Evolutionary conservation across 768 basidiomycete species (phyloP).

Genomic region (Termitomyces sp.): DNA sequence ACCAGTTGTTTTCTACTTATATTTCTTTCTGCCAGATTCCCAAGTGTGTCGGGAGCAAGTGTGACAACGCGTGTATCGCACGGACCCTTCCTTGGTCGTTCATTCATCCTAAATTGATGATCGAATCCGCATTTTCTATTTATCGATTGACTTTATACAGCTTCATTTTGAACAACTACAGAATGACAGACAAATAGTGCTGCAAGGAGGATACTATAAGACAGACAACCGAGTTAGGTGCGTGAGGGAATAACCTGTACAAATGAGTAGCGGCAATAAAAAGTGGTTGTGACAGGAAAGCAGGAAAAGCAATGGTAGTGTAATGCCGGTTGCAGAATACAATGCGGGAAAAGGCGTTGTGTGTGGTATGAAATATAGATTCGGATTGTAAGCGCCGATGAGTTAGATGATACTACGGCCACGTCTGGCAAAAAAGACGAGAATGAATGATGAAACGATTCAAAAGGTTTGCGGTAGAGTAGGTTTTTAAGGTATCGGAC

Average conservation of each 20-base stretch:
- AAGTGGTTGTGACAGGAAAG: conserved; percentile 39
- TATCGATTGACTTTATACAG: conserved; percentile 50
- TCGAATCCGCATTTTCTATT: conserved; percentile 26
- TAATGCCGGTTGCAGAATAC: conserved; percentile 68
- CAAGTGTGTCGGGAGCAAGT: too few relatives aligned
- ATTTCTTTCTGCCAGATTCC: background rate
- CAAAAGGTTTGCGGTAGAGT: conserved; percentile 37
- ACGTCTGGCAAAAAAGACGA: conserved; percentile 23
- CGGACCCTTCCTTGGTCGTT: too few relatives aligned
- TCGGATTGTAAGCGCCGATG: conserved; percentile 29
- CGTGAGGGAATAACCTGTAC: conserved; percentile 53
- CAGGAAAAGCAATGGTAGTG: conserved; percentile 48
- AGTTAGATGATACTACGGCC: conserved; percentile 20
- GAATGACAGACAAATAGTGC: conserved; percentile 63
- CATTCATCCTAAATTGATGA: background rate
- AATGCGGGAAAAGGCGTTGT: conserved; percentile 50
- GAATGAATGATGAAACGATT: conserved; percentile 39
- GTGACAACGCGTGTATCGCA: too few relatives aligned
- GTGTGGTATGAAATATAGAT: conserved; percentile 28
- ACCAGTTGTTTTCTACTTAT: background rate
- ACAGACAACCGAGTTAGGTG: conserved; percentile 58
- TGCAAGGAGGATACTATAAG: conserved; percentile 59
- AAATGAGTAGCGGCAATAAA: conserved; percentile 46
- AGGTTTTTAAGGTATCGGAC: conserved; percentile 33
- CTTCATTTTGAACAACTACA: conserved; percentile 61